Evolutionary conservation across 768 basidiomycete species (phyloP).

Genomic region (Rhodotorula diobovata): DNA sequence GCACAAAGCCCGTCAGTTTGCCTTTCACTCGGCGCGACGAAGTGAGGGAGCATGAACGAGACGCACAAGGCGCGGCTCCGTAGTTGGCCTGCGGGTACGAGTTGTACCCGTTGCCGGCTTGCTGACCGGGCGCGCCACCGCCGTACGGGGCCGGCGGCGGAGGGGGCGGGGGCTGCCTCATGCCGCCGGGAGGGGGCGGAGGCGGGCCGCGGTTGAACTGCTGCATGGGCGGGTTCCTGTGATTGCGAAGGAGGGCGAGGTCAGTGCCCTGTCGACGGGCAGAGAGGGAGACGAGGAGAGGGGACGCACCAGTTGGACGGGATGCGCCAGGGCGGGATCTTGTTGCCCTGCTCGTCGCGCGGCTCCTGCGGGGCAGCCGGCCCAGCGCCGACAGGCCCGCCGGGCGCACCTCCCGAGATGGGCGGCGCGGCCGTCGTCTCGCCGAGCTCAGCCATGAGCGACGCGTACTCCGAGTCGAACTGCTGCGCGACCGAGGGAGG

Average conservation of each 20-base stretch:
- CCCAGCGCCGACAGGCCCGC: background rate
- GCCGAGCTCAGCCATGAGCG: constrained; percentile 94
- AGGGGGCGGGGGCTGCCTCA: background rate
- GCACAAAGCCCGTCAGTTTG: background rate
- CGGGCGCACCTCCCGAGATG: constrained; percentile 1
- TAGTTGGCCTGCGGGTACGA: constrained; percentile 18
- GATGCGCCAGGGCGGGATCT: constrained; percentile 48
- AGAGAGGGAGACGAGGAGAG: too few species aligned
- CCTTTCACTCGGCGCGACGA: too few species aligned
- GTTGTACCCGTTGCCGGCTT: constrained; percentile 5
- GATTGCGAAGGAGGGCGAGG: too few species aligned
- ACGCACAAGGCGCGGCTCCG: background rate
- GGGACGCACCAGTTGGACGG: constrained; percentile 47
- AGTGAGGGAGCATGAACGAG: background rate
- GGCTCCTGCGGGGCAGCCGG: constrained; percentile 21
- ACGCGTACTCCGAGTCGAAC: constrained; percentile 97
- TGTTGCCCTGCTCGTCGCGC: constrained; percentile 38
- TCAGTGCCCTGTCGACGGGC: background rate
- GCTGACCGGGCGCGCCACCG: background rate
- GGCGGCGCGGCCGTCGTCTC: constrained; percentile 51
- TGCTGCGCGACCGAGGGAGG: constrained; percentile 60
- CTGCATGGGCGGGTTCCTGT: constrained; percentile 2
- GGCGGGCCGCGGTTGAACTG: background rate
- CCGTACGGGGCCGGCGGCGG: background rate
- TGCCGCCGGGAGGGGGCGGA: background rate